phyloP scores from a whole-genome alignment of 1,139 yeast genomes.

The Debaryomycetaceae sp. region DNA sequence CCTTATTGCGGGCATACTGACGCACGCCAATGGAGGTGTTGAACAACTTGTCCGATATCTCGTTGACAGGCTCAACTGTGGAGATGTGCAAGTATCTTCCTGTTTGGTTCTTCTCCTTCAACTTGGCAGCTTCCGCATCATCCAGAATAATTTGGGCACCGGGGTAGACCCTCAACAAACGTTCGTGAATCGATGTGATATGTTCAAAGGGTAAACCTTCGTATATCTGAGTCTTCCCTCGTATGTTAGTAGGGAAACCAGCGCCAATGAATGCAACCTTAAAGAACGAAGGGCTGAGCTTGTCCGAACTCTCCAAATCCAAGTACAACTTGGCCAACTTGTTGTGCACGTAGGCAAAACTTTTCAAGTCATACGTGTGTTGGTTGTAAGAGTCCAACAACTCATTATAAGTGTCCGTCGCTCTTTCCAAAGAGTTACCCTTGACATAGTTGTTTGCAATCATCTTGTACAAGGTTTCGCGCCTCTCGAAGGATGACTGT shows the following conservation, averaged over 20 bases:
- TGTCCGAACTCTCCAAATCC: slow-evolving; percentile 66
- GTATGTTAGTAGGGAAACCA: slow-evolving; percentile 75
- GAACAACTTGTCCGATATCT: slow-evolving; percentile 44
- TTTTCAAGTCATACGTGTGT: slow-evolving; percentile 70
- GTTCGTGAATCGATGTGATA: slow-evolving; percentile 75
- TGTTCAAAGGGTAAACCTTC: slow-evolving; percentile 90
- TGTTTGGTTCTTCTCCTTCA: slow-evolving; percentile 48
- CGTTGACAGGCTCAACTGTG: slow-evolving; percentile 66
- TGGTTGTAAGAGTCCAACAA: slow-evolving; percentile 71
- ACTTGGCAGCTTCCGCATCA: slow-evolving; percentile 56
- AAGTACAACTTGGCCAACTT: slow-evolving; percentile 66
- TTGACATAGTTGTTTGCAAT: slow-evolving; percentile 68
- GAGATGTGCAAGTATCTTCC: slow-evolving; percentile 75
- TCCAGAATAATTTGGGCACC: slow-evolving; percentile 73
- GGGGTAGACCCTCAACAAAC: slow-evolving; percentile 71
- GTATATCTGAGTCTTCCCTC: slow-evolving; percentile 75
- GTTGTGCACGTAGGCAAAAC: slow-evolving; percentile 69
- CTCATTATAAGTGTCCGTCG: slow-evolving; percentile 73
- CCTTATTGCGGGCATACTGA: slow-evolving; percentile 67
- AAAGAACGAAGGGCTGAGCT: slow-evolving; percentile 74
- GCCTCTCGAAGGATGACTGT: slow-evolving; percentile 78
- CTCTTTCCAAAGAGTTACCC: slow-evolving; percentile 74
- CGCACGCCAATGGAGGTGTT: slow-evolving; percentile 57
- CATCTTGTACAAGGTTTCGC: slow-evolving; percentile 65
- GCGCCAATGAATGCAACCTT: slow-evolving; percentile 77